Evolutionary conservation across 2,329 filamentous ascomycete genomes (phyloP).

Genomic region (Elsinoe perseae): DNA sequence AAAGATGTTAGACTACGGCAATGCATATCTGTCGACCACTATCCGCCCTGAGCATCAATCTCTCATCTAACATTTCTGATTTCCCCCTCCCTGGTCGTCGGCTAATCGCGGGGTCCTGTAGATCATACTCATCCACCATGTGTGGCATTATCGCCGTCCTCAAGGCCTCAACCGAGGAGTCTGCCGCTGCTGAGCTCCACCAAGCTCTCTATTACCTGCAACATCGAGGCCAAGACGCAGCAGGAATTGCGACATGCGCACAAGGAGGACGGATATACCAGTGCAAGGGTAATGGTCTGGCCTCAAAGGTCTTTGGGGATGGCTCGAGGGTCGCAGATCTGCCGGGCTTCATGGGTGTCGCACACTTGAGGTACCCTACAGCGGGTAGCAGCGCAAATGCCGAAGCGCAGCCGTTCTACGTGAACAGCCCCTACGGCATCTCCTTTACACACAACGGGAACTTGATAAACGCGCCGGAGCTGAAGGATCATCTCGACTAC

Average conservation of each 20-base stretch:
- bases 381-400: conserved; percentile 75
- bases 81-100: not conserved
- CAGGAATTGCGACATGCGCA: conserved; percentile 69
- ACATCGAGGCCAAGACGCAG: conserved; percentile 77
- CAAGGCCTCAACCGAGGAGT: conserved; percentile 31
- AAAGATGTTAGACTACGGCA: conserved; percentile 39
- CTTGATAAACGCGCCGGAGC: conserved; percentile 67
- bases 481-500: conserved; percentile 64
- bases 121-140: conserved; percentile 31
- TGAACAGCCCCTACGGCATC: conserved; percentile 77
- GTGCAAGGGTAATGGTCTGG: conserved; percentile 86
- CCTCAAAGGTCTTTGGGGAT: conserved; percentile 74
- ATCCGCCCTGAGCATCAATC: conserved; percentile 13
- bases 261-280: conserved; percentile 75
- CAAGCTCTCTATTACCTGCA: conserved; percentile 35
- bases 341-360: conserved; percentile 79
- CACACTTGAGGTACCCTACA: conserved; percentile 82
- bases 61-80: not conserved
- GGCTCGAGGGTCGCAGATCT: conserved; percentile 65
- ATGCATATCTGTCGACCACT: conserved; percentile 22
- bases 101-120: conserved; percentile 17
- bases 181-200: conserved; percentile 32
- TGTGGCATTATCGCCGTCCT: conserved; percentile 46
- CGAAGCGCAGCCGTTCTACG: conserved; percentile 88
- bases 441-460: conserved; percentile 82